phyloP scores from a whole-genome alignment of 2,329 filamentous ascomycete genomes.

The Colletotrichum chrysophilum region DNA sequence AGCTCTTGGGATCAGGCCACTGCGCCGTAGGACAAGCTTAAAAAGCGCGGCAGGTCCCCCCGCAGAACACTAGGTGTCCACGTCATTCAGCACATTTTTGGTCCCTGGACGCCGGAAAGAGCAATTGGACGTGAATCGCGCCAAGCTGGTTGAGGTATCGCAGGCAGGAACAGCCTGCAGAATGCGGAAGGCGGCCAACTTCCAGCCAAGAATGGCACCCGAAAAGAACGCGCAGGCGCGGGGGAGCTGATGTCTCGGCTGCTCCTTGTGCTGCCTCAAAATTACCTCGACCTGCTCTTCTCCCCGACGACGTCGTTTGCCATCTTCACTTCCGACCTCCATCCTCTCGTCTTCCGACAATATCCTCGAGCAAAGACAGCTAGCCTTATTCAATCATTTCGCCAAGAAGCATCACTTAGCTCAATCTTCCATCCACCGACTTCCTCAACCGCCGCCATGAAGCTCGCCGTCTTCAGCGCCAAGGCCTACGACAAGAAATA shows the following conservation, averaged over 20 bases:
- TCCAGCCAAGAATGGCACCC: neutral
- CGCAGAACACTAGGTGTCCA: neutral
- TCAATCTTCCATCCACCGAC: neutral
- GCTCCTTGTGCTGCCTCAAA: neutral
- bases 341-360: neutral
- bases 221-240: neutral
- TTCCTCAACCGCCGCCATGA: conserved; percentile 42
- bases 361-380: neutral
- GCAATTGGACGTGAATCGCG: neutral
- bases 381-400: neutral
- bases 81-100: conserved; percentile 1
- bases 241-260: neutral
- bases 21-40: neutral
- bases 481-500: conserved; percentile 68
- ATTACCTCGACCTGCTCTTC: neutral
- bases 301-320: neutral
- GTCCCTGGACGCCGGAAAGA: neutral
- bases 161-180: neutral
- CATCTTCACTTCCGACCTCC: neutral
- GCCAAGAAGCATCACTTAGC: neutral
- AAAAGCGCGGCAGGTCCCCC: neutral
- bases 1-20: conserved; percentile 3
- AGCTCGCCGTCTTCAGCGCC: conserved; percentile 68
- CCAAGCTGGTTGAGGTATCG: neutral
- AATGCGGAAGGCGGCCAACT: neutral